Percentiles rank a stretch among this genome's conserved stretches.
Conservation (phyloP, 257 asterid species). For the Gentiana macrophylla region DNA sequence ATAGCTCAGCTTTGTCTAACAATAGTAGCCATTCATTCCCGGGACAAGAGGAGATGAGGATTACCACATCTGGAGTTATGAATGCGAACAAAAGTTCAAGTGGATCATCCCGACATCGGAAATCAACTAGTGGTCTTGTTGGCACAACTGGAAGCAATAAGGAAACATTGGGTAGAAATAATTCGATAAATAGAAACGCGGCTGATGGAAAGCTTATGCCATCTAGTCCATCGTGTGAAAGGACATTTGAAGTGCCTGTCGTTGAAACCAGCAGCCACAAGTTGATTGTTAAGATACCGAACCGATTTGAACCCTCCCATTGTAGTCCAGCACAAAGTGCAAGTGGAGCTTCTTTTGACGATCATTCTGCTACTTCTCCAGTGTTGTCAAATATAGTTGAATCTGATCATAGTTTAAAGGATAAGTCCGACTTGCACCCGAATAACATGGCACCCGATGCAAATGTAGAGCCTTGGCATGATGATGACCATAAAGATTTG, state of each 20-base stretch:
- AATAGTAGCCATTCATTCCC: conserved; percentile 26
- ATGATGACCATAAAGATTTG: conserved; percentile 19
- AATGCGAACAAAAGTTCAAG: conserved; percentile 40
- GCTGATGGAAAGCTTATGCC: conserved; percentile 40
- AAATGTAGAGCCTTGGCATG: conserved; percentile 24
- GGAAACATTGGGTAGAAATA: conserved; percentile 39
- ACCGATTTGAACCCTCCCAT: conserved; percentile 8
- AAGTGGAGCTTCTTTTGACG: conserved; percentile 30
- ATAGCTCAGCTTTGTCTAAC: conserved; percentile 68
- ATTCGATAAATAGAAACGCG: conserved; percentile 30
- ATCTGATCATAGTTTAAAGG: conserved; percentile 19
- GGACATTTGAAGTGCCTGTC: conserved; percentile 35
- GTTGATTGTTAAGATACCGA: conserved; percentile 75
- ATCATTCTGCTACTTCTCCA: conserved; percentile 34
- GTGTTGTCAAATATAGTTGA: conserved; percentile 27
- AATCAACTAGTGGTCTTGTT: conserved; percentile 28
- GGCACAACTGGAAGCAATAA: conserved; percentile 39
- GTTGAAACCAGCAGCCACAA: conserved; percentile 45
- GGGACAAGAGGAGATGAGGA: conserved; percentile 55
- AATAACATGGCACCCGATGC: conserved; percentile 14
- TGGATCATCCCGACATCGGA: conserved; percentile 40
- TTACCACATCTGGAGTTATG: conserved; percentile 33
- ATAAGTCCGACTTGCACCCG: conserved; percentile 18
- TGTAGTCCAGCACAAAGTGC: conserved; percentile 27
- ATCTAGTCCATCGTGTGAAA: conserved; percentile 35